phyloP scores from a whole-genome alignment of 2,329 filamentous ascomycete genomes.

The Akanthomyces lecanii region DNA sequence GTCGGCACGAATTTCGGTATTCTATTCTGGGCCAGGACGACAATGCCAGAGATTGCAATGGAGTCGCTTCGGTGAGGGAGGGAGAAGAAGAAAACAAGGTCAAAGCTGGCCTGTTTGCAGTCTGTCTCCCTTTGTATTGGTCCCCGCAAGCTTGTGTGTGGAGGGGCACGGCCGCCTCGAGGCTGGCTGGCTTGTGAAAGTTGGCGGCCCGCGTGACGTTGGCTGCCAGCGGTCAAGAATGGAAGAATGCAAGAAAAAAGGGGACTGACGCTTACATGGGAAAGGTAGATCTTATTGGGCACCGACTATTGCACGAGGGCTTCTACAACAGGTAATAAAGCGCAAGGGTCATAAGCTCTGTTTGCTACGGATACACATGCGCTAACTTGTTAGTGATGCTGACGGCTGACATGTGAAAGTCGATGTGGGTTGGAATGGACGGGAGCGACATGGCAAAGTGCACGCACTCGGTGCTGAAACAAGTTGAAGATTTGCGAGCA shows the following conservation, averaged over 20 bases:
- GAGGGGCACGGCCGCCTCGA: neutral
- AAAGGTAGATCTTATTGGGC: neutral
- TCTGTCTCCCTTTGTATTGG: neutral
- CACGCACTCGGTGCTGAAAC: too few species aligned
- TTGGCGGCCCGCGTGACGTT: neutral
- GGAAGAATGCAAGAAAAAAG: neutral
- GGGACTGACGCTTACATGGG: too few species aligned
- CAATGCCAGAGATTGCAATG: too few species aligned
- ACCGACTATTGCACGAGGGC: neutral
- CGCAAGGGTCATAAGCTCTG: neutral
- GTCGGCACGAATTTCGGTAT: neutral
- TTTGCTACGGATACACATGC: neutral
- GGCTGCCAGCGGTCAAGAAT: neutral
- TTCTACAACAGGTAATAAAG: neutral
- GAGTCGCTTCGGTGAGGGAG: neutral
- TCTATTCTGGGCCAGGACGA: neutral
- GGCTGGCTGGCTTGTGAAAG: slow-evolving; percentile 9
- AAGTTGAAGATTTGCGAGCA: too few species aligned
- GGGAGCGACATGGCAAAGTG: too few species aligned
- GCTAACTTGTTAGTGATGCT: neutral
- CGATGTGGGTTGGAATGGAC: neutral
- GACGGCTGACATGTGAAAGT: neutral
- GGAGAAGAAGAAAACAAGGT: neutral
- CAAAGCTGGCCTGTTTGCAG: neutral
- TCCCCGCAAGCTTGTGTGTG: neutral